phyloP scores from a whole-genome alignment of 78 protist genomes.

The Speleostelium caveatum region DNA sequence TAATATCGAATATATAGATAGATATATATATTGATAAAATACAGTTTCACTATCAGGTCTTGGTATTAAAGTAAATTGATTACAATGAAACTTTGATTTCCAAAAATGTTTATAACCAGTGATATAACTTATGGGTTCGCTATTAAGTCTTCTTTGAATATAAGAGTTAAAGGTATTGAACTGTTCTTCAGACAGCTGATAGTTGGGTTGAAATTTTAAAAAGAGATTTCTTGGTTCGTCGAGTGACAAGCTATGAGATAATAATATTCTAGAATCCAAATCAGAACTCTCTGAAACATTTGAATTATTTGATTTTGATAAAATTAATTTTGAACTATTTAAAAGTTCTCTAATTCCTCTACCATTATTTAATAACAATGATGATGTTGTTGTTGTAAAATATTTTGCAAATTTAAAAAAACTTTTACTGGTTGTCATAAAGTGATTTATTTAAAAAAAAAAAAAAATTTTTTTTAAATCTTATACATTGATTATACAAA shows the following conservation, averaged over 20 bases:
- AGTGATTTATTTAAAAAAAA: neutral
- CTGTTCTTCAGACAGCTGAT: neutral
- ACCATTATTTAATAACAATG: neutral
- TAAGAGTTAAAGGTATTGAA: neutral
- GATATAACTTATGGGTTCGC: conserved; percentile 66
- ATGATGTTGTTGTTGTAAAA: neutral
- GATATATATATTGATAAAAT: neutral
- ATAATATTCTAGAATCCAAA: conserved; percentile 25
- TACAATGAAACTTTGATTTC: conserved; percentile 51
- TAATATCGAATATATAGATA: neutral
- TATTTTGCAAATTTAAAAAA: no score
- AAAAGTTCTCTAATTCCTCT: neutral
- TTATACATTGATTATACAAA: no score
- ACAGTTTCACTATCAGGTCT: conserved; percentile 69
- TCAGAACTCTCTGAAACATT: conserved; percentile 6
- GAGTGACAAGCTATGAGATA: conserved; percentile 16
- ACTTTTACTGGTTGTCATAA: neutral
- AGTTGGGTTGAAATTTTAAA: neutral
- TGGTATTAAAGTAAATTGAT: conserved; percentile 50
- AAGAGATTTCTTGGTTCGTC: neutral
- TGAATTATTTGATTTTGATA: conserved; percentile 1
- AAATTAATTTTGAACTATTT: neutral
- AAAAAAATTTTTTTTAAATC: no score
- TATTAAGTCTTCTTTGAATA: conserved; percentile 13
- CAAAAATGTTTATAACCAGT: conserved; percentile 65